Percentiles rank a stretch among this genome's conserved stretches.
phyloP scores from a whole-genome alignment of 139 green algal genomes.

The Microglena sp. region DNA sequence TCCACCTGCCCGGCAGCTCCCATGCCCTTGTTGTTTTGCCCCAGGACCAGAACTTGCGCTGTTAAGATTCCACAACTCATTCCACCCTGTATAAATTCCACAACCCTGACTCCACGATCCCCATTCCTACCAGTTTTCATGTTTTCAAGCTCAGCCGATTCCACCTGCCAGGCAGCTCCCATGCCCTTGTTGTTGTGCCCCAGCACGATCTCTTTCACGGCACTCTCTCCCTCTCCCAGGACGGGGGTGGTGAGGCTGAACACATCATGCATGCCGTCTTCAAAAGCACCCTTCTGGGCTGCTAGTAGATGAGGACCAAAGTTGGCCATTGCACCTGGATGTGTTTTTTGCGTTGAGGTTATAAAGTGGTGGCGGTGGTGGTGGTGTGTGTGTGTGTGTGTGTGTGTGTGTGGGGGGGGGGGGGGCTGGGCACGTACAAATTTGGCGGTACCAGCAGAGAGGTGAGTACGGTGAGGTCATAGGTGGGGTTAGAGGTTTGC shows the following conservation, averaged over 20 bases:
- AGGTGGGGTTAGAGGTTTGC: no score
- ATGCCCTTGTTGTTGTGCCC: constrained; percentile 43
- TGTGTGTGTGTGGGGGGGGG: no score
- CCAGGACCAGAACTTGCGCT: no score
- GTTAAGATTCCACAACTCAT: no score
- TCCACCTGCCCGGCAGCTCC: constrained; percentile 27
- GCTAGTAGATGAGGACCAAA: constrained; percentile 38
- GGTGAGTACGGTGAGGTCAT: neutral
- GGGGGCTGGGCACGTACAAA: neutral
- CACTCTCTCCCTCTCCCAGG: constrained; percentile 31
- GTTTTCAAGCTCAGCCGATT: constrained; percentile 29
- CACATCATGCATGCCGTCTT: constrained; percentile 33
- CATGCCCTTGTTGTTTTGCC: constrained; percentile 37
- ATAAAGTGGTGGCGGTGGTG: no score
- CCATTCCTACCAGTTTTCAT: constrained; percentile 18
- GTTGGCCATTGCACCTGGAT: constrained; percentile 16
- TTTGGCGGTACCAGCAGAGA: neutral
- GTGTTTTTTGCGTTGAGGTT: no score
- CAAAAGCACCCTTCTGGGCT: constrained; percentile 38
- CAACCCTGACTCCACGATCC: no score
- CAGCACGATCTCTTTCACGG: constrained; percentile 32
- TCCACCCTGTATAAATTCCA: no score
- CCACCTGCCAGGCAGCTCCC: constrained; percentile 38
- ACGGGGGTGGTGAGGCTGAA: constrained; percentile 35
- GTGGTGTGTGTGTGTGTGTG: no score